Percentiles rank a stretch among this genome's conserved stretches.
Conservation (phyloP, 495 filamentous ascomycete genomes). For the Elaphomyces granulatus region DNA sequence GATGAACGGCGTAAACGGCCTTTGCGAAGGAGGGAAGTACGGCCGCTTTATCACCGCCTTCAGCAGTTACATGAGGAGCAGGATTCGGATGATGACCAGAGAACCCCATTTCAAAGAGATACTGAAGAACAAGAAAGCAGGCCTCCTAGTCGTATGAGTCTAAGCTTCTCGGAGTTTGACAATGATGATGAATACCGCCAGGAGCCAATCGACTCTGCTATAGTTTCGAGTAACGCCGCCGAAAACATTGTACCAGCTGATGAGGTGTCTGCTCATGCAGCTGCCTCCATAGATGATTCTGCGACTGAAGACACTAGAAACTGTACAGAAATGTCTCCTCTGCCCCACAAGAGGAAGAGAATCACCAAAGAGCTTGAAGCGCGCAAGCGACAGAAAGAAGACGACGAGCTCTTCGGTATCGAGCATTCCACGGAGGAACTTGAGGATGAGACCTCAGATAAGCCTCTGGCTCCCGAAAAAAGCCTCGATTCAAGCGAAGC, state of each 20-base stretch:
- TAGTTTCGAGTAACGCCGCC: background rate
- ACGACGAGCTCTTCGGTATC: constrained; percentile 60
- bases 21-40: constrained; percentile 35
- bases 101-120: constrained; percentile 48
- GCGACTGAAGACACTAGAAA: constrained; percentile 3
- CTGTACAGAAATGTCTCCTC: constrained; percentile 19
- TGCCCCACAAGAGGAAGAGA: constrained; percentile 57
- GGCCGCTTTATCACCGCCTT: constrained; percentile 43
- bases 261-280: constrained; percentile 2
- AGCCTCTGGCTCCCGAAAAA: background rate
- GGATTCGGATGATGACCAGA: constrained; percentile 45
- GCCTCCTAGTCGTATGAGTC: constrained; percentile 62
- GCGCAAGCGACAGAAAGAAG: constrained; percentile 61
- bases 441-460: constrained; percentile 5
- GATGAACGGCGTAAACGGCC: constrained; percentile 59
- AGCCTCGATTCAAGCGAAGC: background rate
- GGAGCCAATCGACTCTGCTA: background rate
- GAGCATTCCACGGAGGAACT: constrained; percentile 8
- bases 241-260: background rate
- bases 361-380: constrained; percentile 42
- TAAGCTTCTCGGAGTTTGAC: constrained; percentile 49
- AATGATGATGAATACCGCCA: constrained; percentile 39
- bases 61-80: constrained; percentile 42
- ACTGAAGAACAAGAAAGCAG: constrained; percentile 75
- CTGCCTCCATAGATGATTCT: constrained; percentile 1